Conservation (phyloP, 2,329 filamentous ascomycete species). For the Pseudopithomyces maydicus region DNA sequence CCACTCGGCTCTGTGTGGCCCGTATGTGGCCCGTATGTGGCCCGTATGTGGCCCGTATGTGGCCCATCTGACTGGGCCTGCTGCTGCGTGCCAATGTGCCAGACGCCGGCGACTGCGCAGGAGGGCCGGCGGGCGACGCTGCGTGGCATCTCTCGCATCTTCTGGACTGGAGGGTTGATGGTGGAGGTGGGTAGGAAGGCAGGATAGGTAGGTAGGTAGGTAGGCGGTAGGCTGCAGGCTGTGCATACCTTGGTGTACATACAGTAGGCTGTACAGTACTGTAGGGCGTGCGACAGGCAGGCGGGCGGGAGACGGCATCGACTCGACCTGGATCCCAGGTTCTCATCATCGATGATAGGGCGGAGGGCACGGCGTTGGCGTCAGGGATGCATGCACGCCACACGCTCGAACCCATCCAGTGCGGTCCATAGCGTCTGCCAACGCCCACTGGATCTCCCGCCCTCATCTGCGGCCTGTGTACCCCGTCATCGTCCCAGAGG, state of each 20-base stretch:
- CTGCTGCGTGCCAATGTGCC: background rate
- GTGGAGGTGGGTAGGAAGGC: too few relatives aligned
- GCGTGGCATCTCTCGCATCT: background rate
- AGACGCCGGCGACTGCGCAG: background rate
- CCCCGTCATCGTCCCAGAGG: constrained; percentile 17
- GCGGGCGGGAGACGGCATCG: background rate
- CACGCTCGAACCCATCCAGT: constrained; percentile 28
- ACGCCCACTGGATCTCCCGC: constrained; percentile 15
- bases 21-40: too few relatives aligned
- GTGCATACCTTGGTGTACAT: too few relatives aligned
- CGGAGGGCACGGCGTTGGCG: constrained; percentile 1
- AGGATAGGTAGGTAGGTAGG: too few relatives aligned
- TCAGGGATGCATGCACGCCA: constrained; percentile 22
- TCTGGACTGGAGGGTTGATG: too few relatives aligned
- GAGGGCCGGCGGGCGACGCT: background rate
- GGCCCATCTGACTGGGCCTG: constrained; percentile 2
- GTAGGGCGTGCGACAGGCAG: background rate
- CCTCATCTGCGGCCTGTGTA: constrained; percentile 9
- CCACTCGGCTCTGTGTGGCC: constrained; percentile 20
- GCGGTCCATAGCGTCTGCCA: constrained; percentile 27
- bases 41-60: too few relatives aligned
- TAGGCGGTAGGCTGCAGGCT: background rate
- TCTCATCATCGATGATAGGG: constrained; percentile 7
- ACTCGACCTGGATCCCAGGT: background rate
- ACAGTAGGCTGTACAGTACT: too few relatives aligned